Evolutionary conservation across 106 monocot species (phyloP).

Genomic region (Triglochin maritima): DNA sequence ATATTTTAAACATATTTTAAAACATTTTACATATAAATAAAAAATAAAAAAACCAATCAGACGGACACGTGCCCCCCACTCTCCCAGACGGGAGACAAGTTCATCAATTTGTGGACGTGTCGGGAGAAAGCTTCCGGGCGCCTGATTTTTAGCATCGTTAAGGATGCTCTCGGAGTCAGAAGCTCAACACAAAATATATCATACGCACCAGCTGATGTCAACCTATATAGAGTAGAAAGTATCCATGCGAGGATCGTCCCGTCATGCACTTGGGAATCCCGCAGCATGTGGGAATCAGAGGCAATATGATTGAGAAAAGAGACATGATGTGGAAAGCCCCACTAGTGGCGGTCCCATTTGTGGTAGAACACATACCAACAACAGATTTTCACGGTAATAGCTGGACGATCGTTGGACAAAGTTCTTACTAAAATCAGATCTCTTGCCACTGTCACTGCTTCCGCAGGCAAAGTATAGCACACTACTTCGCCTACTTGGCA

Average conservation of each 20-base stretch:
- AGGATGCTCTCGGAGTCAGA: too few relatives aligned
- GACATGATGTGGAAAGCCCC: not conserved
- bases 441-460: not conserved
- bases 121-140: not conserved
- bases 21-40: too few relatives aligned
- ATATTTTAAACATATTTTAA: too few relatives aligned
- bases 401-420: not conserved
- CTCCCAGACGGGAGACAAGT: not conserved
- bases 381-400: not conserved
- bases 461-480: not conserved
- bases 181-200: not conserved
- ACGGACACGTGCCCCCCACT: not conserved
- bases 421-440: not conserved
- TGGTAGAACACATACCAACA: not conserved
- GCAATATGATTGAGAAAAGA: conserved; percentile 4
- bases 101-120: not conserved
- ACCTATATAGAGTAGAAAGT: not conserved
- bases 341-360: not conserved
- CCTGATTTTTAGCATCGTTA: too few relatives aligned
- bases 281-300: not conserved
- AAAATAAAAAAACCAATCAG: too few relatives aligned
- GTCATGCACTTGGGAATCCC: not conserved
- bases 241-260: not conserved
- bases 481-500: not conserved
- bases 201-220: not conserved